Evolutionary conservation across 306 rosid species (phyloP).

Genomic region (Malus sieversii): DNA sequence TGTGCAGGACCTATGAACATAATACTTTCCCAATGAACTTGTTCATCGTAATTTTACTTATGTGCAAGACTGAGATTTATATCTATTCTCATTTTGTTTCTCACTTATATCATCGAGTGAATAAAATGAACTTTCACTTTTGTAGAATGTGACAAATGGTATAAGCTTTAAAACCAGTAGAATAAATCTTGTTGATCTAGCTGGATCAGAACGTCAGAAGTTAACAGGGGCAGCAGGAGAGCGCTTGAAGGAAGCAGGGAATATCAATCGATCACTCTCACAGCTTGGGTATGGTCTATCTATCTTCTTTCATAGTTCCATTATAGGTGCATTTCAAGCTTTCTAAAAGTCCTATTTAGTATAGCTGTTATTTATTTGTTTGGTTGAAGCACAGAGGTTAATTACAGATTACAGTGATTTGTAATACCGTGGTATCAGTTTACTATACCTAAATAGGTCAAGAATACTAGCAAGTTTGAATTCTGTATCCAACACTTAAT

Average conservation of each 20-base stretch:
- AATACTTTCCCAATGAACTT: not conserved
- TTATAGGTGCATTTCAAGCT: not conserved
- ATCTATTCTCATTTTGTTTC: not conserved
- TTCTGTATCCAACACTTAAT: too few species aligned
- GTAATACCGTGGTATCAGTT: not conserved
- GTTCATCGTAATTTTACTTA: not conserved
- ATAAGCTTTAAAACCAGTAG: slow-evolving; percentile 85
- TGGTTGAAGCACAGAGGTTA: not conserved
- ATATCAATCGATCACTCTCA: slow-evolving; percentile 93
- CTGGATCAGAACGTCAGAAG: slow-evolving; percentile 97
- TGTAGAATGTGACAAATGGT: slow-evolving; percentile 72
- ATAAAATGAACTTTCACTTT: slow-evolving; percentile 28
- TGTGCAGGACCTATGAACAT: not conserved
- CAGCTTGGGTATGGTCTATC: slow-evolving; percentile 83
- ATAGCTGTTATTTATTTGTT: not conserved
- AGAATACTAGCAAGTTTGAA: not conserved
- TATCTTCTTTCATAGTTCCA: not conserved
- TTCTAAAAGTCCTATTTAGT: not conserved
- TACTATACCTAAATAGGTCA: not conserved
- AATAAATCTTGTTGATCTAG: slow-evolving; percentile 96
- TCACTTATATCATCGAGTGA: not conserved
- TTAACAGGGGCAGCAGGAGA: slow-evolving; percentile 95
- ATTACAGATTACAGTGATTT: not conserved
- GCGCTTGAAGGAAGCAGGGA: slow-evolving; percentile 97
- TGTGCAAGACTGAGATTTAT: not conserved